These are phyloP conservation scores for Halocafeteria seosinensis DNA, from an alignment of 108 stramenopile species.

Conservation along the genomic window DNA sequence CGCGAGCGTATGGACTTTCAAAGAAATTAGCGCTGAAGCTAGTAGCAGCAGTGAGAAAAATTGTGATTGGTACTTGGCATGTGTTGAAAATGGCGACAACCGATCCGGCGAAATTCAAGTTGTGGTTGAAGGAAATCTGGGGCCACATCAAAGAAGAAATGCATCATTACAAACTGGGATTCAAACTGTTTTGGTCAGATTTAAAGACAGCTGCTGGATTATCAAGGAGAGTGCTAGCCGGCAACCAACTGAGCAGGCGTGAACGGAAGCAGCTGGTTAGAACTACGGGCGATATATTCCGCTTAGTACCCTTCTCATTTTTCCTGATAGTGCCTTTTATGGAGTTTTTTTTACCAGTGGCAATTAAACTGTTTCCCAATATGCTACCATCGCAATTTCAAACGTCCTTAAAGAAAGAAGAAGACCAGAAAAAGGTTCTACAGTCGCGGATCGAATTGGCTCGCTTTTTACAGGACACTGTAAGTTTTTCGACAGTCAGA, in stretches of 20 bases:
- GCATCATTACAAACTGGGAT: slow-evolving; percentile 84
- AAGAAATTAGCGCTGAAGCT: no score
- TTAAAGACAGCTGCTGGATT: slow-evolving; percentile 63
- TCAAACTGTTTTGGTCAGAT: slow-evolving; percentile 76
- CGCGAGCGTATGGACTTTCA: no score
- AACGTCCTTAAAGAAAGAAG: slow-evolving; percentile 79
- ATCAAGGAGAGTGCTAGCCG: slow-evolving; percentile 50
- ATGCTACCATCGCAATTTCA: slow-evolving; percentile 98
- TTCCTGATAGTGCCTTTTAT: slow-evolving; percentile 92
- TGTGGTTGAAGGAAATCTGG: slow-evolving; percentile 48
- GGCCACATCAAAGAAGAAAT: slow-evolving; percentile 49
- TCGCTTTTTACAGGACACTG: slow-evolving; percentile 79
- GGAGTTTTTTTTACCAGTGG: slow-evolving; percentile 91
- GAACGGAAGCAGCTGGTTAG: slow-evolving; percentile 86
- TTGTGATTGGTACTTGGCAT: no score
- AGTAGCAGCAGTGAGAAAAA: no score
- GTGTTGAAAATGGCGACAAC: no score
- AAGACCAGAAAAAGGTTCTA: slow-evolving; percentile 83
- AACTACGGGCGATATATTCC: slow-evolving; percentile 82
- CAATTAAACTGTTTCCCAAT: slow-evolving; percentile 84
- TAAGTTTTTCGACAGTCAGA: no score
- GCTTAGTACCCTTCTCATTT: slow-evolving; percentile 80
- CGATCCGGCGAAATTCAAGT: no score
- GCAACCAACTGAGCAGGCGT: slow-evolving; percentile 66
- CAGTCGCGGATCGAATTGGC: slow-evolving; percentile 81